Base-by-base conservation (phyloP, 345 rosid genomes). In the Euphorbia tirucalli region DNA sequence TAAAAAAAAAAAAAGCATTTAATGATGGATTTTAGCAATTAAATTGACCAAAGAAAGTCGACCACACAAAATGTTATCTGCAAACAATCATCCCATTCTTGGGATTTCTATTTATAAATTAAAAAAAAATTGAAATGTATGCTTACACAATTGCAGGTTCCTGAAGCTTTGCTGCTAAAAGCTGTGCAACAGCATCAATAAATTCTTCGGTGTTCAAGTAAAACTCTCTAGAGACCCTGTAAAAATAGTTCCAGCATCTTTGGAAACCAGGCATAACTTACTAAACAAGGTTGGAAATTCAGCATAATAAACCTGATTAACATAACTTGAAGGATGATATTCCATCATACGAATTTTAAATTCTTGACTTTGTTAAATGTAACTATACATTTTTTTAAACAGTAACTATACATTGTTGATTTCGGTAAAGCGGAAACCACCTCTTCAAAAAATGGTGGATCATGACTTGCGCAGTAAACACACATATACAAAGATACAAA, bases 131-230 rank as follows among this genome's bases (percentile, higher is more conserved):
- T 27, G 28, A 32, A 22, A 22, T 0, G 30, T 32, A 66, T 66
- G 69, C 35, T 83, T 72, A 86, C 74, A 77, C 80, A 65, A 61
- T 27, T 18, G 84, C 74, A 10, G 87, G 82, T 78, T 83, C 76
- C 73, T 14, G 70, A 64, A 90, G 89, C 85, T 85, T 86, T 31
- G 82, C 28, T 28, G 80, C 78, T 41, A 92, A 88, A 77, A 81
- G 86, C 27, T 76, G 70, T 37, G 88, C 95, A 61, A 94, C 96
- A 11, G 91, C 91, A 77, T 89, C 92, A 0, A 95, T 89, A 72
- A 95, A 95, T 81, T 90, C 91, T 78, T 87, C 97, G 0, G 99
- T 95, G 83, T 72, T 89, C 84, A 92, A 68, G 83, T 82, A 95
- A 69, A 39, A 77, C 70, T 90, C 92, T 71, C 96, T 83, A 19